Evolutionary conservation across 2,329 filamentous ascomycete genomes (phyloP), one percentile per base, ranked within the genome.

Genomic region (Parafenestella ontariensis): DNA sequence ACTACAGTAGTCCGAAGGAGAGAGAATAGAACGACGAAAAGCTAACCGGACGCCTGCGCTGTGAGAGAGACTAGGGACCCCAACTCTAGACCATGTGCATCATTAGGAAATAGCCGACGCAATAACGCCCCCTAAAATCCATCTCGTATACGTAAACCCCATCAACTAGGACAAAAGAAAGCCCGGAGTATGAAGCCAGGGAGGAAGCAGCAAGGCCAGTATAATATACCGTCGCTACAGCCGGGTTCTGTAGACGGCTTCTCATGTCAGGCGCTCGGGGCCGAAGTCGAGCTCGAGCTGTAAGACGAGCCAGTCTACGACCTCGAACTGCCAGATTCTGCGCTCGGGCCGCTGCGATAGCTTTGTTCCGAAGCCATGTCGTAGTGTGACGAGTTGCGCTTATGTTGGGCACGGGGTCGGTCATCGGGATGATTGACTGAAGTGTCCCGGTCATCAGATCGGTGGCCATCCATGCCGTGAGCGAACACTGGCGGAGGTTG

Each of bases 151-250:
- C 15, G 23, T 13, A 18, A 31, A 24, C 18, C 31, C 34, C n/a
- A 29, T 59, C 49, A 67, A 8, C 54, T 66, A 52, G 70, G 73
- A 62, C 73, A 76, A 49, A 73, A 75, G 15, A 69, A 74, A 24
- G 71, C 68, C 36, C 62, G 64, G 36, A 74, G 57, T 49, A 73
- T 58, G 33, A 71, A 73, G 43, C 70, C 61, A 31, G 73, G 73
- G 13, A 75, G 62, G 66, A 66, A 74, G 42, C 69, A 69, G 47
- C 70, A 69, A 7, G 65, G 62, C 59, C 63, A 72, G 49, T 75
- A 74, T 21, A 68, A 50, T 4, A 61, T 51, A 42, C 69, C 68
- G 37, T 66, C 64, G 23, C 59, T 55, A 53, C 64, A 68, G 21
- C 66, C 59, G 39, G 61, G 62, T 21, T 63, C 61, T 57, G 57